Evolutionary conservation across 352 stramenopile species (phyloP).

Genomic region (Phytophthora cajani): DNA sequence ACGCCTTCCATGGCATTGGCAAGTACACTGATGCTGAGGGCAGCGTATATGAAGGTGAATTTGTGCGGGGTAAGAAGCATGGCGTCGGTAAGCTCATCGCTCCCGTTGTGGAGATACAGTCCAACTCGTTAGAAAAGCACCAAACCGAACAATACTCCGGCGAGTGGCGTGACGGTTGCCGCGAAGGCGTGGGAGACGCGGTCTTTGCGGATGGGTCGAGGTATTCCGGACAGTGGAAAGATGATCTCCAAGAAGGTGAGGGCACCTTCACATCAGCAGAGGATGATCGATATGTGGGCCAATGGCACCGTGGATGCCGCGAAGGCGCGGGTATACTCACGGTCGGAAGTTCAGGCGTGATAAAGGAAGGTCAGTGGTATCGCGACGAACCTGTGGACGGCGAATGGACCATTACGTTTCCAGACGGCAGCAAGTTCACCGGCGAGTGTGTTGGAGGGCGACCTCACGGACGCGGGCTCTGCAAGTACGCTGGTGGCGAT

Average conservation of each 20-base stretch:
- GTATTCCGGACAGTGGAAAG: conserved; percentile 67
- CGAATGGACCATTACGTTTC: conserved; percentile 82
- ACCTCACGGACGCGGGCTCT: conserved; percentile 72
- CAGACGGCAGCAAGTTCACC: conserved; percentile 79
- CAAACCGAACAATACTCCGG: conserved; percentile 62
- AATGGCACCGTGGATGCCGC: conserved; percentile 61
- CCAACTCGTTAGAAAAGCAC: conserved; percentile 11
- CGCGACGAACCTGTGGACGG: conserved; percentile 64
- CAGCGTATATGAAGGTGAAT: conserved; percentile 86
- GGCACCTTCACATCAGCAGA: conserved; percentile 60
- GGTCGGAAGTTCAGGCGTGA: conserved; percentile 53
- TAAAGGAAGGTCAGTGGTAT: conserved; percentile 74
- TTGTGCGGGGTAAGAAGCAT: conserved; percentile 74
- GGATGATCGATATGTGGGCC: conserved; percentile 75
- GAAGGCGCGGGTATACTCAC: conserved; percentile 61
- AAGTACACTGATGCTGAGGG: conserved; percentile 86
- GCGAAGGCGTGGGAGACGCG: conserved; percentile 66
- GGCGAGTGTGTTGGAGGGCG: conserved; percentile 67
- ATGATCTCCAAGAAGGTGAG: conserved; percentile 66
- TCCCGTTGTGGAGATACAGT: conserved; percentile 21
- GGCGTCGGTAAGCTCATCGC: conserved; percentile 59
- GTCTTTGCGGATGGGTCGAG: conserved; percentile 58
- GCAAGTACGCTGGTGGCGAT: conserved; percentile 86
- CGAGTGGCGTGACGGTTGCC: conserved; percentile 62
- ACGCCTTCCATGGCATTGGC: conserved; percentile 80